phyloP scores from a whole-genome alignment of 352 stramenopile species.

The Pythium volutum region DNA sequence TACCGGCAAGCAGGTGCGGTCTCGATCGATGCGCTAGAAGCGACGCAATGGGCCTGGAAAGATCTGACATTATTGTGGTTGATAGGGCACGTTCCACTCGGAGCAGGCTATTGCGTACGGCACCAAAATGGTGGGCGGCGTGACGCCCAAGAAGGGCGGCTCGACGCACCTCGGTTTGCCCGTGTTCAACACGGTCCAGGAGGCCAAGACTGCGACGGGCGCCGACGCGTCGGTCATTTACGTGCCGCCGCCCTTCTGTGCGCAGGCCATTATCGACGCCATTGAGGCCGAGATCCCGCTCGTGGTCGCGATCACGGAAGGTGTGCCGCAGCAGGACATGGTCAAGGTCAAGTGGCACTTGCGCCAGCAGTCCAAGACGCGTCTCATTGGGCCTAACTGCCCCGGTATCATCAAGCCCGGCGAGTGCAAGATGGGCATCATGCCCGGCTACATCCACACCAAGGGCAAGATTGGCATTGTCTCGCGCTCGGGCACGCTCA shows the following conservation, averaged over 20 bases:
- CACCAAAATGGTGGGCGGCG: conserved; percentile 99
- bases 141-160: conserved; percentile 98
- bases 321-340: conserved; percentile 99
- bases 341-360: conserved; percentile 97
- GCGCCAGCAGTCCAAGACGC: conserved; percentile 90
- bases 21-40: not conserved
- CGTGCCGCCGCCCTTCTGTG: conserved; percentile 98
- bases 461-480: conserved; percentile 99
- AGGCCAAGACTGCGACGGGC: conserved; percentile 85
- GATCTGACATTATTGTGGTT: not conserved
- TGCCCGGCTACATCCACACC: conserved; percentile 99
- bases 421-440: conserved; percentile 99
- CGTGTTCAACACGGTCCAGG: conserved; percentile 97
- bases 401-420: conserved; percentile 99
- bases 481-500: conserved; percentile 97
- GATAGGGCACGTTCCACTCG: conserved; percentile 97
- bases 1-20: conserved; percentile 97
- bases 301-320: conserved; percentile 98
- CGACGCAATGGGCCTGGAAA: not conserved
- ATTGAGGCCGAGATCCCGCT: conserved; percentile 96
- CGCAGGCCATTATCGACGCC: conserved; percentile 97
- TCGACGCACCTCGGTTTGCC: conserved; percentile 96
- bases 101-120: conserved; percentile 99
- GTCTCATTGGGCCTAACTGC: conserved; percentile 99
- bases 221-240: conserved; percentile 99